Percentiles rank a stretch among this genome's conserved stretches.
Conservation (phyloP, 352 stramenopile species). For the Phytophthora lateralis region DNA sequence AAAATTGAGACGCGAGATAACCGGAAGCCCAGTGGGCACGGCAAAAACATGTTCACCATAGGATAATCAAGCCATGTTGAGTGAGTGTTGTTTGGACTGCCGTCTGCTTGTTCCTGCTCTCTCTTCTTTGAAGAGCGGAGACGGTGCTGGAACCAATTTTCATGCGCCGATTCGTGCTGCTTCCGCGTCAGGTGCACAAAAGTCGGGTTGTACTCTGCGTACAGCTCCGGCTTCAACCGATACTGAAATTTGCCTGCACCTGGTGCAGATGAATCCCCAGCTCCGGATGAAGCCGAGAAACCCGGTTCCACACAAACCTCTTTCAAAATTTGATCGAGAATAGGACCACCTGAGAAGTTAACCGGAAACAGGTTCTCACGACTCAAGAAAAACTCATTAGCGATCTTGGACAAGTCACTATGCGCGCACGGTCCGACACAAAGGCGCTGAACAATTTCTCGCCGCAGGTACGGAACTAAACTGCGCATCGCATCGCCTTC, state of each 20-base stretch:
- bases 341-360: constrained; percentile 68
- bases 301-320: constrained; percentile 61
- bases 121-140: constrained; percentile 68
- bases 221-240: constrained; percentile 79
- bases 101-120: constrained; percentile 67
- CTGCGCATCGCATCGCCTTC: constrained; percentile 55
- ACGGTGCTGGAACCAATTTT: constrained; percentile 88
- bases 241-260: constrained; percentile 77
- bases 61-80: constrained; percentile 84
- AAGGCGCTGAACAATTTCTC: constrained; percentile 82
- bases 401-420: constrained; percentile 85
- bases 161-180: constrained; percentile 86
- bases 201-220: constrained; percentile 84
- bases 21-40: constrained; percentile 66
- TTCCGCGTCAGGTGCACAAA: constrained; percentile 89
- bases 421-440: constrained; percentile 83
- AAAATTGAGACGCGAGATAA: constrained; percentile 66
- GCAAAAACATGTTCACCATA: constrained; percentile 82
- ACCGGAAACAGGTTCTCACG: constrained; percentile 78
- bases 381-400: constrained; percentile 79
- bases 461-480: constrained; percentile 70
- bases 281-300: constrained; percentile 28
- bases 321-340: constrained; percentile 82
- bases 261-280: constrained; percentile 35
- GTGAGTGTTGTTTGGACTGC: constrained; percentile 63